Evolutionary conservation across 208 protist genomes (phyloP), one percentile per base, ranked within the genome.

Genomic region (Strigomonas galati): DNA sequence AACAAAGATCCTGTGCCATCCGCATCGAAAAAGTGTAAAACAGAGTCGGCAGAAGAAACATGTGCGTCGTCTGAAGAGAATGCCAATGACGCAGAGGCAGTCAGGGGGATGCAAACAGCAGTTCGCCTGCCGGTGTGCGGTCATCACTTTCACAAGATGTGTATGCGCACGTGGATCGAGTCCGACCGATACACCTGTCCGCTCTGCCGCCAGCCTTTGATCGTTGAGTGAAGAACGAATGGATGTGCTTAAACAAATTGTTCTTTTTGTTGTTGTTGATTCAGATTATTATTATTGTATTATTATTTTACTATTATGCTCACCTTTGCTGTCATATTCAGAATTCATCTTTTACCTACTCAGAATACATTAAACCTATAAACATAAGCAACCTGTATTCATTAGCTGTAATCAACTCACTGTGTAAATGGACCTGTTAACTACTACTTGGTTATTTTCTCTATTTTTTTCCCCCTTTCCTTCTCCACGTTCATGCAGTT

Each of bases 111-210:
- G 24, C n/a, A 61, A 9, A 61, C 28, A 2, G 55, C 32, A 4
- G 27, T 61, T 9, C 55, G 32, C 17, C 15, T 61, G n/a, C 55
- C 55, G 2, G 27, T 61, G 27, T 61, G 55, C 26, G n/a, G 23
- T 10, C 55, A 61, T 44, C 23, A 46, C 28, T 61, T 40, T 19
- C 55, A 61, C 28, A 24, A 44, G 32, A 43, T 28, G 27, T 61
- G 55, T 19, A 44, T 61, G 1, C 55, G 32, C n/a, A 15, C 26
- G 6, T 61, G 55, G 55, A 61, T 61, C 5, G 26, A 27, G 9
- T 44, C n/a, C 2, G 5, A 19, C 21, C 55, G 26, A 3, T 61
- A 23, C 19, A 61, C 55, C 26, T 61, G 55, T 19, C 55, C 55
- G 6, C 28, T 61, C 10, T 61, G 55, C 19, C 27, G 55, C 5